Base-by-base conservation (phyloP, 768 basidiomycete genomes). In the Leccinellum rugosiceps region DNA sequence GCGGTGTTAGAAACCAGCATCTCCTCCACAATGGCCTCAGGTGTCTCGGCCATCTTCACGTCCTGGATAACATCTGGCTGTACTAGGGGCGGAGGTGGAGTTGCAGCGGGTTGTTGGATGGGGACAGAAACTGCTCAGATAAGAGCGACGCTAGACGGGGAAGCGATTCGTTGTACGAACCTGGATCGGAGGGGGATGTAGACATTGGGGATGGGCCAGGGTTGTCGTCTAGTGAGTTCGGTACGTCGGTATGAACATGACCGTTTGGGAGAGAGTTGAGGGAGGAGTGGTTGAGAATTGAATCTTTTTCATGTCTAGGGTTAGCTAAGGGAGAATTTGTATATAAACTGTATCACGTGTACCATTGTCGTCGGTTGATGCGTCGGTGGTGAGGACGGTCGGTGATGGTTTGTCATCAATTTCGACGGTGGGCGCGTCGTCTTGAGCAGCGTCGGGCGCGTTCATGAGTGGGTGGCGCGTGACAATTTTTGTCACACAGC, bases 401-500 rank as follows among this genome's bases (percentile, higher is more conserved):
- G 58, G 47, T 28, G 66, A 15, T 32, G 61, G 63, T 68, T 70
- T 65, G 72, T 70, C 65, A 67, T 72, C 64, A 56, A 53, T 48
- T 63, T 61, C 65, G 64, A 62, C 58, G 61, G 62, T 55, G 68
- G 65, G 70, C 71, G 71, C 66, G 65, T 60, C 53, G 68, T 57
- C 62, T 63, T 61, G 67, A 59, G 63, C 19, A 64, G 58, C 56
- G 64, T 72, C 66, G 57, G 68, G 66, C 80, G 80, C 80, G 81
- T 79, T 80, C 86, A 87, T 87, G 77, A 77, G 78, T 76, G 77
- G 76, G 78, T 76, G 77, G 76, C 77, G 81, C 79, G 87, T 88
- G 85, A 88, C 86, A 65, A 30, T 59, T 64, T 70, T 65, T 59
- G 87, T 88, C 71, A 72, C 85, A 87, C 85, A 67, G 79, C 73